Evolutionary conservation across 805 yeast genomes (phyloP), one percentile per base, ranked within the genome.

Genomic region (Candida pini): DNA sequence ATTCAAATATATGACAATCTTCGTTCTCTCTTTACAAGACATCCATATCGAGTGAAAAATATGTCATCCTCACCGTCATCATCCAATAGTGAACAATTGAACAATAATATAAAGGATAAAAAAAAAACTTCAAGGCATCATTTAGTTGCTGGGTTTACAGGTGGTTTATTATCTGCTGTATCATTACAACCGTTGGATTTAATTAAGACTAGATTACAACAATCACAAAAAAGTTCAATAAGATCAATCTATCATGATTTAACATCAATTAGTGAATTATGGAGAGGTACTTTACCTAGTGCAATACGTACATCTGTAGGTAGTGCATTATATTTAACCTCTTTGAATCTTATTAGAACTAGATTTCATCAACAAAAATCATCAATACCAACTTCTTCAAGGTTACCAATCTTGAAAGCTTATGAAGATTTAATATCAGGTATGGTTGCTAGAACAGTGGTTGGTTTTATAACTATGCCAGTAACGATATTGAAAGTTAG

Each of bases 261-360:
- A 8, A 57, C 60, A 3, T 56, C 63, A 15, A 36, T 68, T 18
- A 56, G 54, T 31, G 76, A 79, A 33, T 64, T 89, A 26, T 92
- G 98, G 98, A 70, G 96, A 36, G 98, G 98, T 0, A 90, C 96
- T 0, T 49, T 88, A 25, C 96, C 98, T 0, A 85, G 96, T 15
- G 88, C 94, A 0, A 49, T 90, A 18, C 68, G 98, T 40, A 90
- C 96, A 0, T 86, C 96, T 0, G 66, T 86, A 9, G 98, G 98
- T 0, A 82, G 94, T 28, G 96, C 92, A 0, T 60, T 92, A 22
- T 92, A 92, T 51, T 68, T 92, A 34, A 72, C 96, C 0, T 68
- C 81, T 12, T 62, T 92, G 35, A 82, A 87, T 39, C 46, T 69
- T 5, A 63, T 78, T 36, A 66, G 97, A 39, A 64, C 69, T 1